Evolutionary conservation across 352 stramenopile species (phyloP), one percentile per base, ranked within the genome.

Genomic region (Phytophthora brassicae): DNA sequence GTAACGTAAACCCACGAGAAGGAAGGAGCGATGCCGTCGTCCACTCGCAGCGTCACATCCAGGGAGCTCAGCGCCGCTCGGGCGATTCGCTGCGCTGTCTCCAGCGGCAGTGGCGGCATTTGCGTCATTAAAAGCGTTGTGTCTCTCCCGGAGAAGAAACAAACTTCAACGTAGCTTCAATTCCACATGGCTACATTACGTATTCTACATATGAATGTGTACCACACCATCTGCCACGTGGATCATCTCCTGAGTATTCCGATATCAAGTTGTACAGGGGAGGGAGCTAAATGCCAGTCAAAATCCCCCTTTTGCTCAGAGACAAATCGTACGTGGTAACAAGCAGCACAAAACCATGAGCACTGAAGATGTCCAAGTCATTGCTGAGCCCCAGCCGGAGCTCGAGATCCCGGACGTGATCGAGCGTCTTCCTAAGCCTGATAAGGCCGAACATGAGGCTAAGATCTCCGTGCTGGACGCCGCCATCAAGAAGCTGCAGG

Each of bases 401-500:
- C 51, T 82, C 36, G 79, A 82, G 56, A 85, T 89, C 70, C 79
- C 84, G 8, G 80, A 90, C 54, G 84, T 91, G 36, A 90, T 93
- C 60, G 81, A 90, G 70, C 81, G 81, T 29, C 70, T 94, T 35
- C 77, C 81, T 46, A 95, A 95, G 80, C 86, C 86, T 0, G 86
- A 95, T 70, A 95, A 98, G 79, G 86, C 88, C 0, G 88, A 81
- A 17, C 90, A 98, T 68, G 92, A 98, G 26, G 77, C 79, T 12
- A 79, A 90, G 51, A 75, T 98, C 51, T 68, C 74, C 33, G 82
- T 71, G 56, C 78, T 99, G 46, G 90, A 97, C 61, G 67, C 71
- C 11, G 81, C 88, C 42, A 98, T 99, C 65, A 96, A 98, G 70
- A 86, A 89, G 67, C 77, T 97, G n/a, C 92, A 97, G 72, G 85